Base-by-base conservation (phyloP, 768 basidiomycete species). In the Dentipellis fragilis region DNA sequence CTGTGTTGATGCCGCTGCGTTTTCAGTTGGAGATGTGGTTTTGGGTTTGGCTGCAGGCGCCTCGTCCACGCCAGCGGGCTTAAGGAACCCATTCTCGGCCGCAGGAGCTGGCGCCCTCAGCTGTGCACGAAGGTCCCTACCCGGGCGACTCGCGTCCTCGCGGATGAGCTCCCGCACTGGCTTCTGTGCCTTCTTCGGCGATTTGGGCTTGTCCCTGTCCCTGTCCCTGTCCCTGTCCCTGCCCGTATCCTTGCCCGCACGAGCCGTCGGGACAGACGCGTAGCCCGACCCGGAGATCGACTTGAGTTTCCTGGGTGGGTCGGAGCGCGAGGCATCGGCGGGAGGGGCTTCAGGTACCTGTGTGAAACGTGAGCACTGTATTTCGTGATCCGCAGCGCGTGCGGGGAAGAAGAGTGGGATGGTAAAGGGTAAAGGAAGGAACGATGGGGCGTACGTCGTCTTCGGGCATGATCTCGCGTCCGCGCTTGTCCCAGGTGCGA, bases 401-500 rank as follows among this genome's bases (percentile, higher is more conserved):
- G 39, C n/a, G 39, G 10, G 39, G 10, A 40, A 40, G n/a, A n/a
- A n/a, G n/a, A n/a, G n/a, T n/a, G 40, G 14, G 40, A 14, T 14
- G 14, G 19, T 42, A 9, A 19, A 14, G 14, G 40, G 19, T 9
- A 8, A 42, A 2, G 40, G 2, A 14, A 3, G 23, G 47, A 23
- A 7, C n/a, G 36, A 12, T 16, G 49, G 50, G 38, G 22, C 49
- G 34, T 29, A 61, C 58, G 37, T 58, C 52, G 14, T 23, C 45
- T 51, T 49, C 58, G 9, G 46, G 52, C 40, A 61, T 54, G 29
- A 49, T 35, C 58, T 61, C 59, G 49, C 58, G 58, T 48, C 59
- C 59, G 53, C 58, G 59, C 55, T 59, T 61, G 39, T 59, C 55
- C 59, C 59, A 61, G 42, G 51, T 59, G 40, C 59, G 55, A 38